Conservation (phyloP, 2,329 filamentous ascomycete species). For the Metarhizium rileyi region DNA sequence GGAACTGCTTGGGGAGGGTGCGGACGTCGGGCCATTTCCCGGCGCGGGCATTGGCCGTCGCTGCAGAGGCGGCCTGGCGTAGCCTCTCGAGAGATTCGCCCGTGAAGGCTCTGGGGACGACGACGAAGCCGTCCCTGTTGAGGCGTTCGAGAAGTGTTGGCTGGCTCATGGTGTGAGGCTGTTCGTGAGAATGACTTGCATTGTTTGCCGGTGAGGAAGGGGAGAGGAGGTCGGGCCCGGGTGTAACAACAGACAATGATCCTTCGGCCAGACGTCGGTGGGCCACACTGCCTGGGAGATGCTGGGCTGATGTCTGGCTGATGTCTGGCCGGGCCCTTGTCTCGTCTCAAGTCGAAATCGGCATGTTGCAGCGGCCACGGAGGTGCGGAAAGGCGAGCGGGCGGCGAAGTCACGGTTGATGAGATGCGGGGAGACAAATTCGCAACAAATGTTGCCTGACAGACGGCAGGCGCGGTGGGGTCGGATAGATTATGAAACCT, state of each 20-base stretch:
- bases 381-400: no score
- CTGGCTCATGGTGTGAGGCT: background rate
- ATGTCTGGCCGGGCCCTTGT: background rate
- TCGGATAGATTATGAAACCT: no score
- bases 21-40: conserved; percentile 73
- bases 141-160: conserved; percentile 28
- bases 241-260: no score
- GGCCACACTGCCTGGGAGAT: no score
- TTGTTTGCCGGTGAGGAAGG: no score
- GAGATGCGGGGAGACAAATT: no score
- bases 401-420: no score
- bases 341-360: background rate
- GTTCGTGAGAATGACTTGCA: background rate
- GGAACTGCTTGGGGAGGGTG: conserved; percentile 81
- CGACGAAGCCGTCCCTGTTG: conserved; percentile 62
- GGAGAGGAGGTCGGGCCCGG: no score
- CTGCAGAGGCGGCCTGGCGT: conserved; percentile 45
- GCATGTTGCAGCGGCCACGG: no score
- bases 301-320: background rate
- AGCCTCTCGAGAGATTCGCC: conserved; percentile 45
- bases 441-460: no score
- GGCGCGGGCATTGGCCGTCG: conserved; percentile 51
- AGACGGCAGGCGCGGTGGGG: no score
- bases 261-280: no score
- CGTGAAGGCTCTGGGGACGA: conserved; percentile 50